Conservation (phyloP, 2,329 filamentous ascomycete genomes). For the Ophiostoma triangulosporum region DNA sequence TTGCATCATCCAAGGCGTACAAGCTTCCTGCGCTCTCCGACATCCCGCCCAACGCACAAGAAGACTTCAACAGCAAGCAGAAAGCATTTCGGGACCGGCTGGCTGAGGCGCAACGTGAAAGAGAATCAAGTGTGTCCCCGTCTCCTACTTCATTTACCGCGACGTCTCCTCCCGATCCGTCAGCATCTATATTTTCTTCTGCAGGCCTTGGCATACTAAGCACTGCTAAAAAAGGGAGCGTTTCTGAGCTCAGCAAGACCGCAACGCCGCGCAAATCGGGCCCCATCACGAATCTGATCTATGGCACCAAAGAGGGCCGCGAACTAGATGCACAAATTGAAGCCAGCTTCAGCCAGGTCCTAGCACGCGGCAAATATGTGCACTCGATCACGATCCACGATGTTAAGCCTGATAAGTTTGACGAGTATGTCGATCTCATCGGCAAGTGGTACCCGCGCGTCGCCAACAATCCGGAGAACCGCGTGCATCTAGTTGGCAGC, state of each 20-base stretch:
- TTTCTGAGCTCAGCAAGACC: slow-evolving; percentile 42
- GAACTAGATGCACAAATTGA: slow-evolving; percentile 94
- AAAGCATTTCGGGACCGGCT: slow-evolving; percentile 75
- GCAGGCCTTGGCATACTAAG: slow-evolving; percentile 47
- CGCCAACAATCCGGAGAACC: slow-evolving; percentile 73
- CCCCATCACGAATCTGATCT: slow-evolving; percentile 76
- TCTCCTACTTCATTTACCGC: slow-evolving; percentile 13
- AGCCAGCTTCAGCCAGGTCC: slow-evolving; percentile 85
- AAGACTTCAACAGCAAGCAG: slow-evolving; percentile 71
- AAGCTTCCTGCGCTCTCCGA: slow-evolving; percentile 68
- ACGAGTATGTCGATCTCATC: slow-evolving; percentile 84
- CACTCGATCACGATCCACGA: slow-evolving; percentile 96
- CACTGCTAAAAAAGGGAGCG: slow-evolving; percentile 39
- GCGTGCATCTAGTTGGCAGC: slow-evolving; percentile 90
- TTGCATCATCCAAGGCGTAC: slow-evolving; percentile 4
- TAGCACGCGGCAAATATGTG: slow-evolving; percentile 94
- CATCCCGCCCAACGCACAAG: slow-evolving; percentile 57
- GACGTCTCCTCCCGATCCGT: not conserved
- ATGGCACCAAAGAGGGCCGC: slow-evolving; percentile 89
- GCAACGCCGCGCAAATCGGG: slow-evolving; percentile 53
- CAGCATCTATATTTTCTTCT: slow-evolving; percentile 17
- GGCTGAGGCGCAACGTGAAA: slow-evolving; percentile 55
- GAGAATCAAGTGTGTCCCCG: slow-evolving; percentile 60
- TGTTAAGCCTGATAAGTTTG: slow-evolving; percentile 88
- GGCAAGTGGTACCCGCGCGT: slow-evolving; percentile 87